These are phyloP conservation scores for Paramecium caudatum DNA, from an alignment of 73 alveolate species.

Conservation along the genomic window DNA sequence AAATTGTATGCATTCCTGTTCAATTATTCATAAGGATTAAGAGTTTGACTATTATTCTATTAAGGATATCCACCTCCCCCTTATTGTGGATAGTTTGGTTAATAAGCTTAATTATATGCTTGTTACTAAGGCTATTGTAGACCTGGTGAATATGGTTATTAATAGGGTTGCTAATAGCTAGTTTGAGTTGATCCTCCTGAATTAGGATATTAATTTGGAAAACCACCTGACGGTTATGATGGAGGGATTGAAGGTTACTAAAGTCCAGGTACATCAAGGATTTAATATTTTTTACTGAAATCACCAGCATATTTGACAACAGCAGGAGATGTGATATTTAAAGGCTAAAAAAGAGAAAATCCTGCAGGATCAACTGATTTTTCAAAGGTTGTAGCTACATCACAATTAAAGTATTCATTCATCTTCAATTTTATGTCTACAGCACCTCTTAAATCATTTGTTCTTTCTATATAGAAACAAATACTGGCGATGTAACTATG, in stretches of 20 bases:
- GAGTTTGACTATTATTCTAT: neutral
- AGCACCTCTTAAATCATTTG: conserved; percentile 41
- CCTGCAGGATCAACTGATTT: conserved; percentile 21
- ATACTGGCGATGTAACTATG: conserved; percentile 40
- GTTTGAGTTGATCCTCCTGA: too few relatives aligned
- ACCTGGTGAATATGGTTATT: neutral
- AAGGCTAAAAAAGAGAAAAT: neutral
- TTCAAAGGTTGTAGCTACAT: neutral
- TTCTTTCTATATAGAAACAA: neutral
- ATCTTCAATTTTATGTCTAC: neutral
- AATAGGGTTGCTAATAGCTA: neutral
- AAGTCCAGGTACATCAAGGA: conserved; percentile 21
- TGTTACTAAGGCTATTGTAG: neutral
- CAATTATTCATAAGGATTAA: neutral
- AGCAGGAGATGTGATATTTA: neutral
- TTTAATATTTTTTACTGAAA: conserved; percentile 25
- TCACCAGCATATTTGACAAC: conserved; percentile 7
- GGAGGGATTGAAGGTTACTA: conserved; percentile 7
- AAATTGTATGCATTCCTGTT: neutral
- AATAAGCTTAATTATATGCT: neutral
- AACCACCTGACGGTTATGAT: neutral
- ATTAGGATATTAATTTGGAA: neutral
- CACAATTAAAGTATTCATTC: conserved; percentile 25
- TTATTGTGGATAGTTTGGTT: neutral
- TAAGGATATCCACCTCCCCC: conserved; percentile 17